A percentile compares a stretch with the other conserved stretches of the same genome.
These are phyloP conservation scores for Penicillium sp. DNA, from an alignment of 2,329 filamentous ascomycete species.

Conservation along the genomic window DNA sequence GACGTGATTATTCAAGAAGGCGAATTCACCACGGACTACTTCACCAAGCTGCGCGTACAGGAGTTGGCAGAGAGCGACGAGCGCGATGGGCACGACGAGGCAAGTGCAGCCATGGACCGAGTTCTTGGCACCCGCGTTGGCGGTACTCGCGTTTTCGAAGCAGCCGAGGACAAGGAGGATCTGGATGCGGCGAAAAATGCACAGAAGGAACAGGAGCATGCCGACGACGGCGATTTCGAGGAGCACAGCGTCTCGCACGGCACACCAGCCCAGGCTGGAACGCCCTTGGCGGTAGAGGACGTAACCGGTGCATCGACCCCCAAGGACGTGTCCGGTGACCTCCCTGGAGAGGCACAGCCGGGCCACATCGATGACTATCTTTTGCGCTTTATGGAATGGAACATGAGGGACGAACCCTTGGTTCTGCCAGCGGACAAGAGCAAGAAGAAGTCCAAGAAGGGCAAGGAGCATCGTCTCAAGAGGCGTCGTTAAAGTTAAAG, in stretches of 20 bases:
- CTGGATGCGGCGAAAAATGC: conserved; percentile 82
- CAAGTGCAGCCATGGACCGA: conserved; percentile 79
- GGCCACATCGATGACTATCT: conserved; percentile 73
- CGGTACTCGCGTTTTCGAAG: conserved; percentile 73
- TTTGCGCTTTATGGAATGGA: conserved; percentile 65
- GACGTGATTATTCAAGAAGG: conserved; percentile 98
- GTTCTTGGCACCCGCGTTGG: conserved; percentile 70
- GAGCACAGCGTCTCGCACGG: conserved; percentile 53
- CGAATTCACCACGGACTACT: conserved; percentile 95
- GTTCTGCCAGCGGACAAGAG: conserved; percentile 49
- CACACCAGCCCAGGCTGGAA: conserved; percentile 37
- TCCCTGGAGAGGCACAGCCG: conserved; percentile 48
- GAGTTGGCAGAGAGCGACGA: conserved; percentile 64
- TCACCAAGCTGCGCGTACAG: conserved; percentile 70
- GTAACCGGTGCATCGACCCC: conserved; percentile 10
- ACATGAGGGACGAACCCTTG: conserved; percentile 51
- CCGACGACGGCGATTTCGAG: conserved; percentile 81
- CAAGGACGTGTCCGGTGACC: conserved; percentile 21
- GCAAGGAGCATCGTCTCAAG: conserved; percentile 48
- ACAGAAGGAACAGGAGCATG: conserved; percentile 79
- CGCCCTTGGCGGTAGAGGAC: conserved; percentile 35
- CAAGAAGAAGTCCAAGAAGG: conserved; percentile 50
- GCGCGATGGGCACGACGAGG: conserved; percentile 67
- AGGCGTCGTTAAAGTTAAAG: conserved; percentile 30
- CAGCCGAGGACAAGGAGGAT: conserved; percentile 90